Base-by-base conservation (phyloP, 2,329 filamentous ascomycete genomes). In the Phaeosphaeriaceae sp. region DNA sequence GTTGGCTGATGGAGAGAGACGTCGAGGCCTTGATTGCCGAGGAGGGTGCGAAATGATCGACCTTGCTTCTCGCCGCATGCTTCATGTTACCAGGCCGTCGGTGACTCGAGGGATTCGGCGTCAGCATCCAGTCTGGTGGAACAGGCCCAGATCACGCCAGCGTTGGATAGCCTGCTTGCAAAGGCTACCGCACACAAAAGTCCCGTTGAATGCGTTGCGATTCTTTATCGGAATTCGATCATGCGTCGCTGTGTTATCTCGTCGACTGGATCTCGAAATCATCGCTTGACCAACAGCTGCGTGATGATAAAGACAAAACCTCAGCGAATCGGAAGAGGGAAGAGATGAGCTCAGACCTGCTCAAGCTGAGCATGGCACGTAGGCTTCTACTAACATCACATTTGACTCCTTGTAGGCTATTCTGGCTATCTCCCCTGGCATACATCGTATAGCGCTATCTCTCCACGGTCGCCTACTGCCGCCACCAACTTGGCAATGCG, bases 1-100 rank as follows among this genome's bases (percentile, higher is more conserved):
- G 84, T 46, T 97, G 92, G 92, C 83, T 95, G 65, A 84, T 88
- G 46, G 88, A 90, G 61, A 85, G 85, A 65, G 94, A 97, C 62
- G 87, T 97, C 40, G 85, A 91, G 73, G 85, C 84, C 5, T 78
- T 97, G 65, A 82, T 92, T 43, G 76, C 77, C 26, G 76, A 78
- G 48, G 76, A 79, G 35, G 62, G 55, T 5, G 57, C 61, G 24
- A 72, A 70, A 51, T 71, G 52, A 69, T 52, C 47, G 15, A 13
- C 48, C 19, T 54, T 21, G 19, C 15, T 28, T 53, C 42, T 52
- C 40, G 43, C 17, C 2, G 22, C 23, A 30, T 26, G 19, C 43
- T 43, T 50, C 35, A 49, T 49, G 28, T 54, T 24, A 23, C 22
- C 49, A 52, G 11, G 4, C 21, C 24, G 9, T 26, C n/a, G 32